These are phyloP conservation scores for Fusarium staphyleae DNA, from an alignment of 2,329 filamentous ascomycete genomes.

Conservation along the genomic window DNA sequence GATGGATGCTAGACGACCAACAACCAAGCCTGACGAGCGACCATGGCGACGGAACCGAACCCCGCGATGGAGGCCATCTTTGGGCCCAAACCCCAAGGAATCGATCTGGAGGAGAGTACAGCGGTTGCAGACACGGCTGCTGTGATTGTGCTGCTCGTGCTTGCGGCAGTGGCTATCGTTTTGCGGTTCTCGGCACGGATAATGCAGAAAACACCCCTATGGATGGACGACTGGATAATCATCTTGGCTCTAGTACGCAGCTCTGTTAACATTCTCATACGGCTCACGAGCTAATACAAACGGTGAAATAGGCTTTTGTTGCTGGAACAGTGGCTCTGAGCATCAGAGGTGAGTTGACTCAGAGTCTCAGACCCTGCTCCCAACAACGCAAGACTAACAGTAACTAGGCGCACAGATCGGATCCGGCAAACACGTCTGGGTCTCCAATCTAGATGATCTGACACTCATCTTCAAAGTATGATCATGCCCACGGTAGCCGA, in stretches of 20 bases:
- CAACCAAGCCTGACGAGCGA: too few species aligned
- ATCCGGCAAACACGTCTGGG: constrained; percentile 19
- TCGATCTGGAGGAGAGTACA: constrained; percentile 4
- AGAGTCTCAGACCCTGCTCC: fast-evolving
- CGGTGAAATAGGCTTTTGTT: background rate
- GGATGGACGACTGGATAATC: constrained; percentile 19
- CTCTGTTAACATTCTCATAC: background rate
- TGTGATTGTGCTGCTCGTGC: background rate
- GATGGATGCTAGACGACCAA: too few species aligned
- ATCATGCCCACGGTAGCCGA: too few species aligned
- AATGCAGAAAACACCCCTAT: background rate
- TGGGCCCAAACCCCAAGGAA: background rate
- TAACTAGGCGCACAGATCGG: constrained; percentile 3
- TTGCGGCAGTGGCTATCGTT: background rate
- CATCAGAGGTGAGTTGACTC: background rate
- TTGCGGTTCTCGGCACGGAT: constrained; percentile 8
- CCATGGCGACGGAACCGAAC: too few species aligned
- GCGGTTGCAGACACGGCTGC: constrained; percentile 6
- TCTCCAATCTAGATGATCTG: background rate
- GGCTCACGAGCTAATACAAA: background rate
- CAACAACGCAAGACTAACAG: background rate
- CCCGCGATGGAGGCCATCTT: background rate
- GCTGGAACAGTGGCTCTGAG: constrained; percentile 8
- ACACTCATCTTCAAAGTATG: constrained; percentile 14
- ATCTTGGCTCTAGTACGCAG: constrained; percentile 4